Evolutionary conservation across 108 stramenopile genomes (phyloP).

Genomic region (Cyclotella atomus): DNA sequence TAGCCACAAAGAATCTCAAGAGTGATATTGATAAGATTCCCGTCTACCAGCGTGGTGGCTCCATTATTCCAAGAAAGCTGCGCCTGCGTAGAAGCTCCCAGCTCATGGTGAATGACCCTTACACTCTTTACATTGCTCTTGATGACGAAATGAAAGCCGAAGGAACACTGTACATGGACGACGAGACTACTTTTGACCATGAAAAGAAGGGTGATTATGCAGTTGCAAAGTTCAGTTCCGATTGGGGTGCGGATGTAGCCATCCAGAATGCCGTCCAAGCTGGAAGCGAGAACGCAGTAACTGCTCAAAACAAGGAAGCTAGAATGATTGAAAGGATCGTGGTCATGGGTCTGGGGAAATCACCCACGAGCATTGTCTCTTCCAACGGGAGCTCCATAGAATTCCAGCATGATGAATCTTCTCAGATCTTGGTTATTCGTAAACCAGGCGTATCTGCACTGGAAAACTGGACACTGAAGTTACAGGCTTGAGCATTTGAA

Average conservation of each 20-base stretch:
- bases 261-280: constrained; percentile 57
- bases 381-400: constrained; percentile 12
- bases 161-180: constrained; percentile 96
- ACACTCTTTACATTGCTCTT: constrained; percentile 94
- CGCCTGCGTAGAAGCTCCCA: constrained; percentile 90
- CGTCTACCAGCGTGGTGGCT: constrained; percentile 91
- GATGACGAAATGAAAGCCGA: constrained; percentile 67
- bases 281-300: constrained; percentile 52
- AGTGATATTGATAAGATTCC: constrained; percentile 91
- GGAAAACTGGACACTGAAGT: constrained; percentile 61
- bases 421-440: constrained; percentile 74
- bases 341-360: constrained; percentile 65
- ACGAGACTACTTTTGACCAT: constrained; percentile 91
- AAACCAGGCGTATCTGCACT: constrained; percentile 78
- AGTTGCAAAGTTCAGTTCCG: constrained; percentile 59
- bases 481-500: neutral
- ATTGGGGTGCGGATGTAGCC: constrained; percentile 40
- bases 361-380: constrained; percentile 44
- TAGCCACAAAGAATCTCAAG: constrained; percentile 54
- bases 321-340: constrained; percentile 81
- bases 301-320: constrained; percentile 26
- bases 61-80: constrained; percentile 90
- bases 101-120: constrained; percentile 95
- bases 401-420: constrained; percentile 57
- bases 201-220: constrained; percentile 67